Conservation (phyloP, 108 stramenopile genomes). For the Seminavis robusta region DNA sequence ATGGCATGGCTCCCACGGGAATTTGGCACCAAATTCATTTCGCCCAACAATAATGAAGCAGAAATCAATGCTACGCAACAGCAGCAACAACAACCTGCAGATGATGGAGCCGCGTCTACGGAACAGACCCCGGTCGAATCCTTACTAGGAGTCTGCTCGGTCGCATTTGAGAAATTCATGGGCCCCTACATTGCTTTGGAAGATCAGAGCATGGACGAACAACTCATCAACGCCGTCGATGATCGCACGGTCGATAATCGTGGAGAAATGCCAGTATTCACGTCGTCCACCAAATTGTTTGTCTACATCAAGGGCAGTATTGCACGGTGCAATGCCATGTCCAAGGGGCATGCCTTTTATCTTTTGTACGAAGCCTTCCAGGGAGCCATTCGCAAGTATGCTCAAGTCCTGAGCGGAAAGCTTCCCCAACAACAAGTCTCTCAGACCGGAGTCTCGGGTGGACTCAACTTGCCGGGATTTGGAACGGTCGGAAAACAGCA, state of each 20-base stretch:
- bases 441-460: slow-evolving; percentile 23
- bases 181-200: slow-evolving; percentile 93
- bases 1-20: slow-evolving; percentile 73
- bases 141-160: slow-evolving; percentile 76
- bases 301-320: slow-evolving; percentile 97
- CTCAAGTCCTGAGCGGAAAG: slow-evolving; percentile 73
- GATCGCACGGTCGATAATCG: slow-evolving; percentile 88
- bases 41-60: slow-evolving; percentile 16
- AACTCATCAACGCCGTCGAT: slow-evolving; percentile 58
- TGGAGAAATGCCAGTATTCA: slow-evolving; percentile 92
- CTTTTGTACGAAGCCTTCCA: slow-evolving; percentile 86
- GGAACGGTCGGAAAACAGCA: slow-evolving; percentile 31
- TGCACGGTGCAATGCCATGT: slow-evolving; percentile 90
- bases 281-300: slow-evolving; percentile 89
- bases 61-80: slow-evolving; percentile 6
- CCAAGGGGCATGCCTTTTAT: slow-evolving; percentile 94
- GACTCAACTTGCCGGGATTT: slow-evolving; percentile 32
- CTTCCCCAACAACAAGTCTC: slow-evolving; percentile 52
- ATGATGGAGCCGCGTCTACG: slow-evolving; percentile 29
- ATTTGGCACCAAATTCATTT: slow-evolving; percentile 51
- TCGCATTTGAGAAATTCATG: slow-evolving; percentile 95
- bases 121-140: slow-evolving; percentile 50
- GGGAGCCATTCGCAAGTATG: slow-evolving; percentile 80
- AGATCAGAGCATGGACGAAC: slow-evolving; percentile 89
- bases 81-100: slow-evolving; percentile 40